A percentile compares a stretch with the other conserved stretches of the same genome.
phyloP scores from a whole-genome alignment of 2,329 filamentous ascomycete species.

The Colletotrichum incanum region DNA sequence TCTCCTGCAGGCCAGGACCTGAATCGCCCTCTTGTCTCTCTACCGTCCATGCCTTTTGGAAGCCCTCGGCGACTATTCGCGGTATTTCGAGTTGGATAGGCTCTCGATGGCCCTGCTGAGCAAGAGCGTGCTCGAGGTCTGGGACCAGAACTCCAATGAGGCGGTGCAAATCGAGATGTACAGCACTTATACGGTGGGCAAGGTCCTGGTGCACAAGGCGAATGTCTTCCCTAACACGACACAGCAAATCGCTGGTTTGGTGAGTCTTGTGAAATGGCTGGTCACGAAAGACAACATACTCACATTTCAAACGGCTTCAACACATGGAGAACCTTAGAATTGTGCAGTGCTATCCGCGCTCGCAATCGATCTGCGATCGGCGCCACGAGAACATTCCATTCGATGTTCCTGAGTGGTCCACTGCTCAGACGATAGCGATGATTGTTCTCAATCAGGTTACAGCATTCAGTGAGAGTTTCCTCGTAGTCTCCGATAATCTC shows the following conservation, averaged over 20 bases:
- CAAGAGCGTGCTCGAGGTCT: constrained; percentile 43
- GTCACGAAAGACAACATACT: constrained; percentile 16
- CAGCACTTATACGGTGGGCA: constrained; percentile 32
- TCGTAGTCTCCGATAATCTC: constrained; percentile 53
- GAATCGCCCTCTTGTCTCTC: constrained; percentile 13
- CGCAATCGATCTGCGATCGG: constrained; percentile 52
- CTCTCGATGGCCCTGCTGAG: constrained; percentile 35
- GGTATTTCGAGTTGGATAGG: constrained; percentile 44
- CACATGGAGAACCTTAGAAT: constrained; percentile 52
- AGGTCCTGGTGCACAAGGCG: constrained; percentile 44
- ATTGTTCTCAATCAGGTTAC: constrained; percentile 50
- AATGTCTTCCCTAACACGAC: constrained; percentile 48
- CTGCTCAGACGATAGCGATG: constrained; percentile 48
- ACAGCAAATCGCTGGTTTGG: constrained; percentile 51
- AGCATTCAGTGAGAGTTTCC: constrained; percentile 52
- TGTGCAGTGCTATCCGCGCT: constrained; percentile 52
- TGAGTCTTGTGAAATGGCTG: constrained; percentile 7
- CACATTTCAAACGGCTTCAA: constrained; percentile 57
- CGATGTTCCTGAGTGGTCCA: constrained; percentile 52
- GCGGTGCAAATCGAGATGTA: constrained; percentile 43
- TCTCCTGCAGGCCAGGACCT: constrained; percentile 43
- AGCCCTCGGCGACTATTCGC: constrained; percentile 44
- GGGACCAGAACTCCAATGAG: constrained; percentile 46
- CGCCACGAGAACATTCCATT: constrained; percentile 56
- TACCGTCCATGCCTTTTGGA: constrained; percentile 25